Evolutionary conservation across 2,329 filamentous ascomycete species (phyloP), one percentile per base, ranked within the genome.

Genomic region (Aspergillaceae sp.): DNA sequence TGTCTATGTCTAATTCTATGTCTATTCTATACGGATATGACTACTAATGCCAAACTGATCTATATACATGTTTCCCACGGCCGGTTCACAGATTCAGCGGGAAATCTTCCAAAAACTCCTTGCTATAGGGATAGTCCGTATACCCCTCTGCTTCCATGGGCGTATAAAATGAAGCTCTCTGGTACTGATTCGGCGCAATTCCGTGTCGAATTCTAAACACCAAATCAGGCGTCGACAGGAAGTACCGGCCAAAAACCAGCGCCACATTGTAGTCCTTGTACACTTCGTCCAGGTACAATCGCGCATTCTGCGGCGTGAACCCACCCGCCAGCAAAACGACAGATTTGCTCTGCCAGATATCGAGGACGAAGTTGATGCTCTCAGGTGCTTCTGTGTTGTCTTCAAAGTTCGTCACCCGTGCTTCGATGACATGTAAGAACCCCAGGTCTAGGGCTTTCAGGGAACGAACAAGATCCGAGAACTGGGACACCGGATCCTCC

Each of bases 341-440:
- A 4, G 60, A 67, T 4, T 56, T 50, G 27, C 62, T 65, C 19
- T 59, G 62, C 72, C 73, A 77, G 3, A 66, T 51, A 47, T 72
- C 57, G 41, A 74, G 46, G 34, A 73, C 49, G 46, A 67, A 71
- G 32, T 71, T 63, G 29, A 73, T 53, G 1, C 61, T 51, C 2
- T 63, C 51, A 26, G 27, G 19, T 1, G 29, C 40, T 9, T 41
- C 43, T 19, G 19, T 19, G 4, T 5, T 34, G 26, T 54, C 50
- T 2, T 9, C 32, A 3, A 38, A 28, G 1, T 43, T 44, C 2
- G 42, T 44, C 2, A 50, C 62, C 0, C 79, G 72, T 0, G 78
- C 73, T 51, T 84, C 78, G 3, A 84, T 63, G 0, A 83, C 51
- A 55, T 83, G 79, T 1, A 85, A 57, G 53, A 82, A 84, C 0